These are phyloP conservation scores for Lyophyllum decastes DNA, from an alignment of 768 basidiomycete species.

Conservation along the genomic window DNA sequence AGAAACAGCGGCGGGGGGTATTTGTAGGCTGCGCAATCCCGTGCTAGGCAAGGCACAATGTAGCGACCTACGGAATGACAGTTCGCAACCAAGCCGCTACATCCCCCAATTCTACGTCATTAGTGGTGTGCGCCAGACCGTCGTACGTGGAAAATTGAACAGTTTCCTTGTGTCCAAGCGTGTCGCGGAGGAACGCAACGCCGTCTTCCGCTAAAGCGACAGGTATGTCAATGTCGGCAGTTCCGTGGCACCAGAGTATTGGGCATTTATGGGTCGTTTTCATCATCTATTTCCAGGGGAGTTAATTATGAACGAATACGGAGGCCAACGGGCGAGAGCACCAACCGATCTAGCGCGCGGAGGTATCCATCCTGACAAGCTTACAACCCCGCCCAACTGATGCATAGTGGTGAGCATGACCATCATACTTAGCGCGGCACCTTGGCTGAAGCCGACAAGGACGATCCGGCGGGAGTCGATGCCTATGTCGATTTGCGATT, in stretches of 20 bases:
- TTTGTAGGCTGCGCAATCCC: too few species aligned
- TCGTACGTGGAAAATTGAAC: neutral
- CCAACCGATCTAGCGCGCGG: constrained; percentile 21
- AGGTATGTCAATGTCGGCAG: constrained; percentile 32
- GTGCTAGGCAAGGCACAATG: too few species aligned
- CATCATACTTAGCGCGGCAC: constrained; percentile 33
- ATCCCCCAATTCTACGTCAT: constrained; percentile 1
- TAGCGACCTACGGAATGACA: neutral
- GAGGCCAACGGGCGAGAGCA: constrained; percentile 10
- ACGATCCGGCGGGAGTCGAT: constrained; percentile 28
- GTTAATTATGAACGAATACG: neutral
- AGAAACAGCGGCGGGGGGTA: too few species aligned
- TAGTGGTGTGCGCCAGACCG: constrained; percentile 3
- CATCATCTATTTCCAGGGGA: neutral
- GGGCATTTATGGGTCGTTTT: constrained; percentile 25
- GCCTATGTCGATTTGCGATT: constrained; percentile 27
- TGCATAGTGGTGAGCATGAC: constrained; percentile 31
- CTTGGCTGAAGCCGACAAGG: constrained; percentile 40
- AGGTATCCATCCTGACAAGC: constrained; percentile 41
- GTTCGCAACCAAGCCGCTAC: constrained; percentile 4
- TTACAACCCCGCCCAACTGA: constrained; percentile 35
- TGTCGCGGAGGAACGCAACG: constrained; percentile 25
- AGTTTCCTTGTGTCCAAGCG: constrained; percentile 11
- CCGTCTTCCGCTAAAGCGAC: constrained; percentile 29
- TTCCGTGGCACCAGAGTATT: constrained; percentile 41